phyloP scores from a whole-genome alignment of 352 stramenopile species.

The Globisporangium nodosum region DNA sequence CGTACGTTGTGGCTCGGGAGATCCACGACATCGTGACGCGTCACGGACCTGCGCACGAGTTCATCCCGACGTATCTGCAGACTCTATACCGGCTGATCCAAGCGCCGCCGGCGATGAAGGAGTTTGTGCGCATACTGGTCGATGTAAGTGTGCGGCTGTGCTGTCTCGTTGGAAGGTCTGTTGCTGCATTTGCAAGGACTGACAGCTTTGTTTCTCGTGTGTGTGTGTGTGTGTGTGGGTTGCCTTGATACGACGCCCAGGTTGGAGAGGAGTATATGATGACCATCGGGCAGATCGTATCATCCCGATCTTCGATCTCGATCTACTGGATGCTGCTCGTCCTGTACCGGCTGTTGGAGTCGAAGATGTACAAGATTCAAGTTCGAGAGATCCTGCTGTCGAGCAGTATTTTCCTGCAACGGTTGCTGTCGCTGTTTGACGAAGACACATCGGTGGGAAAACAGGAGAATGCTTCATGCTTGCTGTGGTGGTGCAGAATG shows the following conservation, averaged over 20 bases:
- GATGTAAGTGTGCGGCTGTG: slow-evolving; percentile 33
- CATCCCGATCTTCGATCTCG: slow-evolving; percentile 40
- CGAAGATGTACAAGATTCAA: slow-evolving; percentile 48
- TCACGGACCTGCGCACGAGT: slow-evolving; percentile 55
- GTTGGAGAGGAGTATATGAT: slow-evolving; percentile 66
- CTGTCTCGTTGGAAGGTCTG: background rate
- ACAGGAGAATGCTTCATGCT: background rate
- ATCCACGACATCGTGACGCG: slow-evolving; percentile 61
- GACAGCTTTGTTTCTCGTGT: background rate
- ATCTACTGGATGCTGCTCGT: slow-evolving; percentile 79
- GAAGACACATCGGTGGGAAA: slow-evolving; percentile 49
- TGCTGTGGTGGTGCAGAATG: background rate
- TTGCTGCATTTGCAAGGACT: background rate
- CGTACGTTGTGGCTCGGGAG: slow-evolving; percentile 60
- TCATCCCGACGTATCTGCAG: slow-evolving; percentile 70
- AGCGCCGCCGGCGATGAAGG: slow-evolving; percentile 58
- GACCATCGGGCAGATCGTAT: slow-evolving; percentile 61
- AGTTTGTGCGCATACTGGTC: slow-evolving; percentile 68
- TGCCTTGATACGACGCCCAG: slow-evolving; percentile 23
- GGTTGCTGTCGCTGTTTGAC: slow-evolving; percentile 66
- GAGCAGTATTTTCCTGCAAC: slow-evolving; percentile 53
- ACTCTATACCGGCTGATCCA: slow-evolving; percentile 65
- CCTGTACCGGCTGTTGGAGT: slow-evolving; percentile 55
- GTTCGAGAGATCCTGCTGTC: slow-evolving; percentile 59
- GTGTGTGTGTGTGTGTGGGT: background rate